These are phyloP conservation scores for Aspergillus sp. DNA, from an alignment of 2,329 filamentous ascomycete species.

Conservation along the genomic window DNA sequence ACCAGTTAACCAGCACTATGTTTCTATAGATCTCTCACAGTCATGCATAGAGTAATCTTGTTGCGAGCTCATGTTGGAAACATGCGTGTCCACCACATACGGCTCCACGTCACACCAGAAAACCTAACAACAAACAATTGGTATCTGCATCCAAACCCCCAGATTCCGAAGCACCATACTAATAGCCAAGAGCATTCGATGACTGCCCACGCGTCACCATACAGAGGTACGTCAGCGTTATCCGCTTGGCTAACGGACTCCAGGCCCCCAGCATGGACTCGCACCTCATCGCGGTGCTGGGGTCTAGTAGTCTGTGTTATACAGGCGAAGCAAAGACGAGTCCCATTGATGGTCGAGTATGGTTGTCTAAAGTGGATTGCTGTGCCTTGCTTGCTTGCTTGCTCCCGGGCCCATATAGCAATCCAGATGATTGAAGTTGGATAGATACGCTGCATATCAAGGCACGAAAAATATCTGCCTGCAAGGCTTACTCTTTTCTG, in stretches of 20 bases:
- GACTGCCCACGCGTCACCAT: not conserved
- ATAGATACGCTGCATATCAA: not conserved
- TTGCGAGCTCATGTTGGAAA: too few relatives aligned
- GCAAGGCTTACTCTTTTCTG: not conserved
- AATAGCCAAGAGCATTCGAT: too few relatives aligned
- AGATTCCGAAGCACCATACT: not conserved
- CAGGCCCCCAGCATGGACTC: conserved; percentile 2
- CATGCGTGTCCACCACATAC: too few relatives aligned
- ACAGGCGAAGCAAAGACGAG: conserved; percentile 6
- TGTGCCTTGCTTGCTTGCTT: not conserved
- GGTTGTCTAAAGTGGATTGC: not conserved
- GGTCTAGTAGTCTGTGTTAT: conserved; percentile 2
- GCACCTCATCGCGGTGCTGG: conserved; percentile 9
- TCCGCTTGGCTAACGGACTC: not conserved
- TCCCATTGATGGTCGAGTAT: not conserved
- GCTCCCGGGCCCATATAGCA: too few relatives aligned
- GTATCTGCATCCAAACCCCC: not conserved
- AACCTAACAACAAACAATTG: not conserved
- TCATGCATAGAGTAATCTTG: too few relatives aligned
- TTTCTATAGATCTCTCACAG: too few relatives aligned
- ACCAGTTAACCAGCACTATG: too few relatives aligned
- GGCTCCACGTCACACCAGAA: too few relatives aligned
- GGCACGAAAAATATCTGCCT: not conserved
- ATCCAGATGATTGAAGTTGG: not conserved
- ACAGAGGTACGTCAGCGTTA: not conserved